Evolutionary conservation across 225 moss, liverwort and hornwort species (phyloP).

Genomic region (Polytrichum formosum): DNA sequence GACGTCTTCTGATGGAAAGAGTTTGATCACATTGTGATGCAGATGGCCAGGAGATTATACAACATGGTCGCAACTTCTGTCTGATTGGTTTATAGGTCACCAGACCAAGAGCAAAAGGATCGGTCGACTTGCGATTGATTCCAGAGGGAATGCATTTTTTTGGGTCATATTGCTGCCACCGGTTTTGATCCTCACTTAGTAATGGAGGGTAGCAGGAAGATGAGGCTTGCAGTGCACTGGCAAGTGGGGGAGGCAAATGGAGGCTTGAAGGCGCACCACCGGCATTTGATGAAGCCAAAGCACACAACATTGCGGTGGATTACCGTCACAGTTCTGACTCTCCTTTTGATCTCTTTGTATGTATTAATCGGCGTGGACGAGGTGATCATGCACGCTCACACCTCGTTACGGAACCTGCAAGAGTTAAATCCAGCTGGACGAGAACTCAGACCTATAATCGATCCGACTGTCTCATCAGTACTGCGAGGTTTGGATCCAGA

Average conservation of each 20-base stretch:
- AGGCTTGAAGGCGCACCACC: neutral
- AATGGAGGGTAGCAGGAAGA: neutral
- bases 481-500: neutral
- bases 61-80: too few species aligned
- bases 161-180: too few species aligned
- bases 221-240: slow-evolving; percentile 24
- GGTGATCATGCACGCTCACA: neutral
- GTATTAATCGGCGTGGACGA: slow-evolving; percentile 10
- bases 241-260: neutral
- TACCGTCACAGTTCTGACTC: slow-evolving; percentile 8
- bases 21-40: too few species aligned
- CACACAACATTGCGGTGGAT: slow-evolving; percentile 18
- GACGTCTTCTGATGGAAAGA: too few species aligned
- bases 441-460: too few species aligned
- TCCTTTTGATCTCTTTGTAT: slow-evolving; percentile 18
- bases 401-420: neutral
- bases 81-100: too few species aligned
- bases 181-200: neutral
- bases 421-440: neutral
- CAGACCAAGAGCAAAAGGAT: too few species aligned
- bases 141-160: too few species aligned
- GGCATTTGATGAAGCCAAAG: slow-evolving; percentile 16
- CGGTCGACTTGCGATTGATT: too few species aligned
- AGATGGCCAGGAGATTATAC: too few species aligned
- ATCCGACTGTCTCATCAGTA: too few species aligned